These are phyloP conservation scores for Tricholoma flavovirens DNA, from an alignment of 768 basidiomycete species.

Conservation along the genomic window DNA sequence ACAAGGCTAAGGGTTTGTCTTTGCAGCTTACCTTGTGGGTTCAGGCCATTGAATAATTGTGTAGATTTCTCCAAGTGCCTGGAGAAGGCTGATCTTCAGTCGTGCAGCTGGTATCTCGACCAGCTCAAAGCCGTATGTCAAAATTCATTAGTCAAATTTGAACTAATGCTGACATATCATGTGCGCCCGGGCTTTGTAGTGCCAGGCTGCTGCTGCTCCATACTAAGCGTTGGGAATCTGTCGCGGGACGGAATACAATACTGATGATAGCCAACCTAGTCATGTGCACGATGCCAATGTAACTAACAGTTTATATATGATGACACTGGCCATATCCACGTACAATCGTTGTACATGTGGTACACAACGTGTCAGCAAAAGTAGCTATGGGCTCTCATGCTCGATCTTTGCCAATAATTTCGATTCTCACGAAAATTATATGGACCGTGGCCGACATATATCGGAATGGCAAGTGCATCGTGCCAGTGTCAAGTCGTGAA, in stretches of 20 bases:
- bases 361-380: too few relatives aligned
- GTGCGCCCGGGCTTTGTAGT: conserved; percentile 40
- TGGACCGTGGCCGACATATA: too few relatives aligned
- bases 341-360: too few relatives aligned
- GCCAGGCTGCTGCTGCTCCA: conserved; percentile 68
- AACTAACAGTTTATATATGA: not conserved
- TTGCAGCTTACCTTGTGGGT: not conserved
- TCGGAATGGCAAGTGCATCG: not conserved
- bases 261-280: not conserved
- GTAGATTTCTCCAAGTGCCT: conserved; percentile 82
- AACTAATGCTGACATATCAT: conserved; percentile 5
- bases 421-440: not conserved
- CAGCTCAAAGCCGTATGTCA: conserved; percentile 78
- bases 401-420: not conserved
- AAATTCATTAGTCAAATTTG: not conserved
- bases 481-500: not conserved
- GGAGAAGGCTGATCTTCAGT: conserved; percentile 71
- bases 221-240: conserved; percentile 25
- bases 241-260: not conserved
- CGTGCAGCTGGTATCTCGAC: conserved; percentile 84
- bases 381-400: too few relatives aligned
- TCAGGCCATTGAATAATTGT: conserved; percentile 1
- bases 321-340: not conserved
- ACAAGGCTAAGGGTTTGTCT: conserved; percentile 70
- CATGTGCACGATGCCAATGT: not conserved